Conservation (phyloP, 1,284 basidiomycete species). For the Irpex sp. region DNA sequence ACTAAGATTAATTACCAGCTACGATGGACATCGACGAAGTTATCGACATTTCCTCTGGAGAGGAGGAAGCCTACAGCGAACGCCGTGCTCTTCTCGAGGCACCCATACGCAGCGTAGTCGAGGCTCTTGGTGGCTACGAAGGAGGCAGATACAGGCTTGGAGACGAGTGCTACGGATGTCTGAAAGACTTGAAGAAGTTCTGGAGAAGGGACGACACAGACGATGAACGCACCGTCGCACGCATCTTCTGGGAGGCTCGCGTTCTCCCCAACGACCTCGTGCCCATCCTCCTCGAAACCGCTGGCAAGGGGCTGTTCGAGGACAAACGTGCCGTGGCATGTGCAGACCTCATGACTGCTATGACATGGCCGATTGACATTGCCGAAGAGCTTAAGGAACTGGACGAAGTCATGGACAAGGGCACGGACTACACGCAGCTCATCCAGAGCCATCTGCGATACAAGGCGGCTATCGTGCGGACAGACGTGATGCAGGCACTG, state of each 20-base stretch:
- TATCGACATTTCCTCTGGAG: constrained; percentile 34
- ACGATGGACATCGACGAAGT: constrained; percentile 30
- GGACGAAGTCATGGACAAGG: constrained; percentile 71
- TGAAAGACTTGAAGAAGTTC: constrained; percentile 91
- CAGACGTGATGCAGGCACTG: constrained; percentile 64
- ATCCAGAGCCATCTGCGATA: constrained; percentile 80
- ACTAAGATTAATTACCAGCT: not conserved
- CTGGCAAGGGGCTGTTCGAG: constrained; percentile 72
- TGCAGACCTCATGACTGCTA: constrained; percentile 86
- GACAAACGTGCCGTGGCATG: constrained; percentile 85
- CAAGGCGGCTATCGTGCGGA: constrained; percentile 73
- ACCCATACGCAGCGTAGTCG: constrained; percentile 66
- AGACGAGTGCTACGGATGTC: constrained; percentile 79
- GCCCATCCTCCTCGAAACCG: constrained; percentile 78
- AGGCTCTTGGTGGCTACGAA: constrained; percentile 71
- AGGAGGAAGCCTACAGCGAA: constrained; percentile 31
- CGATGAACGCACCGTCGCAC: constrained; percentile 90
- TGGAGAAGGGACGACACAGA: constrained; percentile 95
- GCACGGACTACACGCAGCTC: constrained; percentile 85
- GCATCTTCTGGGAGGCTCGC: constrained; percentile 83
- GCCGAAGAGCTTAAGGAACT: constrained; percentile 89
- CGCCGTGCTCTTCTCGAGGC: constrained; percentile 58
- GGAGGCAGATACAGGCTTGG: constrained; percentile 76
- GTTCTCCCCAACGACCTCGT: constrained; percentile 81
- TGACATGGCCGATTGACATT: constrained; percentile 97